phyloP scores from a whole-genome alignment of 257 asterid genomes.

The Linaria vulgaris region DNA sequence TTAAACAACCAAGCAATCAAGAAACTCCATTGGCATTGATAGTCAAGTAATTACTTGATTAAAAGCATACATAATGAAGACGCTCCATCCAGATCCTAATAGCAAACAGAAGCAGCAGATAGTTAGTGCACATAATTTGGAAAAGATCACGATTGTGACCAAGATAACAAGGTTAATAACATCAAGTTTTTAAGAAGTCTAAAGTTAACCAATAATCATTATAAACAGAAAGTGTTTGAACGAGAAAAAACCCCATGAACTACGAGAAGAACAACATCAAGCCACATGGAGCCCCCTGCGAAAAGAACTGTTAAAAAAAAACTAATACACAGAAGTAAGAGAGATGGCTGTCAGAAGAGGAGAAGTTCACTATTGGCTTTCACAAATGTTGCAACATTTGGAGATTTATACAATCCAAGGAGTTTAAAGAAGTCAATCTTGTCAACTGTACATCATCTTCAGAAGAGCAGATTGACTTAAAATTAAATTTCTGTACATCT shows the following conservation, averaged over 20 bases:
- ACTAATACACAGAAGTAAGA: conserved; percentile 35
- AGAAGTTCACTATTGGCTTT: conserved; percentile 46
- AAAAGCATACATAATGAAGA: conserved; percentile 20
- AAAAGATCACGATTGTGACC: conserved; percentile 15
- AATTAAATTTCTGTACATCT: conserved; percentile 47
- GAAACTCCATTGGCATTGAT: conserved; percentile 1
- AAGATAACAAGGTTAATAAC: conserved; percentile 18
- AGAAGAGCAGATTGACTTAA: conserved; percentile 51
- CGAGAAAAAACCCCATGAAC: conserved; percentile 22
- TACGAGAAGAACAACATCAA: conserved; percentile 23
- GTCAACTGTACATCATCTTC: conserved; percentile 51
- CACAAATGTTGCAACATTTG: conserved; percentile 59
- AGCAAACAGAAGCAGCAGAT: conserved; percentile 19
- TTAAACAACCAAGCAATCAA: conserved; percentile 9
- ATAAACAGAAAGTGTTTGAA: conserved; percentile 18
- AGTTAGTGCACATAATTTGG: conserved; percentile 4
- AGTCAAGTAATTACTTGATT: conserved; percentile 14
- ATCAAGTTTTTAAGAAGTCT: conserved; percentile 14
- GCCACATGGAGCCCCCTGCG: conserved; percentile 30
- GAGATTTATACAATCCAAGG: conserved; percentile 65
- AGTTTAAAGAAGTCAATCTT: conserved; percentile 55
- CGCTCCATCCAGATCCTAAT: conserved; percentile 21
- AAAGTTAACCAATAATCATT: conserved; percentile 22
- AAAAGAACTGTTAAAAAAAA: conserved; percentile 24
- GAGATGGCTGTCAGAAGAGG: conserved; percentile 33